phyloP scores from a whole-genome alignment of 805 yeast species.

The Lachancea quebecensis region DNA sequence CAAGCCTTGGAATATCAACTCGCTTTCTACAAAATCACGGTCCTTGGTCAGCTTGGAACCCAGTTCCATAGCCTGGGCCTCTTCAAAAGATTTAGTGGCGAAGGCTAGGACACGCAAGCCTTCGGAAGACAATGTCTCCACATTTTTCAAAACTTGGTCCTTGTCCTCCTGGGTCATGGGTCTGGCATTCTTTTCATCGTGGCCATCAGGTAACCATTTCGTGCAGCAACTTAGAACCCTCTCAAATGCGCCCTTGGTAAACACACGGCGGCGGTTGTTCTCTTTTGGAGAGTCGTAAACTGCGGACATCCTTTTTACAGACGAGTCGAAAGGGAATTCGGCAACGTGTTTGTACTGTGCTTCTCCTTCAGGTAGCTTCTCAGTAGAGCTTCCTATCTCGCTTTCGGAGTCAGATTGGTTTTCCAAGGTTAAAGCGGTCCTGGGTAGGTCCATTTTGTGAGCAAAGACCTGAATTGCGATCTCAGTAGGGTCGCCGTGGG shows the following conservation, averaged over 20 bases:
- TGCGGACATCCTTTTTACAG: constrained; percentile 85
- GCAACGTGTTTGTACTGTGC: constrained; percentile 50
- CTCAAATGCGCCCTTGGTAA: constrained; percentile 88
- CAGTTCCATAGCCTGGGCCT: constrained; percentile 32
- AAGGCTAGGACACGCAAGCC: constrained; percentile 84
- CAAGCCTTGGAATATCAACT: constrained; percentile 71
- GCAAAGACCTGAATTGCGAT: constrained; percentile 79
- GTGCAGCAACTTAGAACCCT: constrained; percentile 57
- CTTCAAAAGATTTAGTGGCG: constrained; percentile 38
- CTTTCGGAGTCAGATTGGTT: constrained; percentile 20
- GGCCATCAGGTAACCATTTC: constrained; percentile 35
- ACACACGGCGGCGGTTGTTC: constrained; percentile 47
- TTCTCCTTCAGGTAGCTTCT: constrained; percentile 34
- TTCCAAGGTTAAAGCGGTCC: constrained; percentile 39
- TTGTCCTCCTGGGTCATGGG: constrained; percentile 48
- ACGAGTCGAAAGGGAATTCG: constrained; percentile 82
- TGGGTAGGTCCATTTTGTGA: constrained; percentile 46
- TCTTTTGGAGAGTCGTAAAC: constrained; percentile 37
- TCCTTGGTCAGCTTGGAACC: constrained; percentile 21
- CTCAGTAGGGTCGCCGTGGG: constrained; percentile 87
- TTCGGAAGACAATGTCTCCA: constrained; percentile 61
- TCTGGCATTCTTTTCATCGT: constrained; percentile 44
- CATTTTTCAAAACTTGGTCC: constrained; percentile 44
- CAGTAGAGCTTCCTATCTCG: constrained; percentile 18
- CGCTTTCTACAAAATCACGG: constrained; percentile 42